Percentiles rank a stretch among this genome's conserved stretches.
phyloP scores from a whole-genome alignment of 2,329 filamentous ascomycete species.

The Penicillium sp. region DNA sequence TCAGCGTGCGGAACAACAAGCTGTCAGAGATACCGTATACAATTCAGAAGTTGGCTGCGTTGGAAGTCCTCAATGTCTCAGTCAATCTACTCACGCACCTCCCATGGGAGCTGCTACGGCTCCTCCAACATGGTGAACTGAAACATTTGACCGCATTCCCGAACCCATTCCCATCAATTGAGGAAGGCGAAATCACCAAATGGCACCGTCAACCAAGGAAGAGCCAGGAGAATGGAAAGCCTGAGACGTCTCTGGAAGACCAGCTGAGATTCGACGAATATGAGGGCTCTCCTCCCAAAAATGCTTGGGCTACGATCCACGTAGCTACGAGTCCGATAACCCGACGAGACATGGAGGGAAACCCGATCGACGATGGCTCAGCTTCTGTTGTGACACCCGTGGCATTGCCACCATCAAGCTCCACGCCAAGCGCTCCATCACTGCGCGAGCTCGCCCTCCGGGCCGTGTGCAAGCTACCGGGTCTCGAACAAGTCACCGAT shows the following conservation, averaged over 20 bases:
- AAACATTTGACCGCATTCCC: slow-evolving; percentile 41
- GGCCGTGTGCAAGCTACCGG: slow-evolving; percentile 36
- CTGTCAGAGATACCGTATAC: slow-evolving; percentile 41
- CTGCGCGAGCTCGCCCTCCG: slow-evolving; percentile 45
- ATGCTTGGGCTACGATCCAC: slow-evolving; percentile 38
- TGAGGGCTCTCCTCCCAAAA: slow-evolving; percentile 26
- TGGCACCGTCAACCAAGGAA: slow-evolving; percentile 29
- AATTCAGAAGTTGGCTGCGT: slow-evolving; percentile 41
- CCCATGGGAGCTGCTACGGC: slow-evolving; percentile 46
- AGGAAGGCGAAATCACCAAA: slow-evolving; percentile 29
- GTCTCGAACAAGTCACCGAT: slow-evolving; percentile 38
- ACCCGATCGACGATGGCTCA: slow-evolving; percentile 15
- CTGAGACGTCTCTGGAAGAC: neutral
- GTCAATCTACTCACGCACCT: slow-evolving; percentile 44
- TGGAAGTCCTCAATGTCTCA: slow-evolving; percentile 47
- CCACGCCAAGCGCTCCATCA: slow-evolving; percentile 34
- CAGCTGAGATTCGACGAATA: slow-evolving; percentile 23
- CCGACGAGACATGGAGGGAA: slow-evolving; percentile 37
- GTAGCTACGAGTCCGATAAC: slow-evolving; percentile 36
- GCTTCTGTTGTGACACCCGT: slow-evolving; percentile 1
- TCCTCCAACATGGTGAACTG: slow-evolving; percentile 39
- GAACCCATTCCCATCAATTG: slow-evolving; percentile 39
- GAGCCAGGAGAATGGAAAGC: slow-evolving; percentile 3
- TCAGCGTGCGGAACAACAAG: slow-evolving; percentile 49
- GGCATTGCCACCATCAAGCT: slow-evolving; percentile 1